phyloP scores from a whole-genome alignment of 2,329 filamentous ascomycete genomes.

The Aureobasidium sp. region DNA sequence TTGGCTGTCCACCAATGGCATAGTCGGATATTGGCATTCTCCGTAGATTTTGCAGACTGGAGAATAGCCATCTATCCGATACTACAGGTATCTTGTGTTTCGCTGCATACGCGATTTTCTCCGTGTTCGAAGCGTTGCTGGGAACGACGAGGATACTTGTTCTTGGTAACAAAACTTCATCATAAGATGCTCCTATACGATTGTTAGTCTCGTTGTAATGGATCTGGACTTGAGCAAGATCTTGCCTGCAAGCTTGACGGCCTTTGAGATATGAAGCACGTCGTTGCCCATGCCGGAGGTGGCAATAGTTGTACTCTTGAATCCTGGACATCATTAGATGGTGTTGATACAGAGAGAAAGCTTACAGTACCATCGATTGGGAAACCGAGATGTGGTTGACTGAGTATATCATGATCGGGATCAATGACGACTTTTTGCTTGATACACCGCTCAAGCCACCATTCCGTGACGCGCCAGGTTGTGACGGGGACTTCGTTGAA shows the following conservation, averaged over 20 bases:
- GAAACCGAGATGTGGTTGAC: constrained; percentile 56
- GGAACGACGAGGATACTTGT: constrained; percentile 70
- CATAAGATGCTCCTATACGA: constrained; percentile 62
- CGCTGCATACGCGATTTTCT: constrained; percentile 73
- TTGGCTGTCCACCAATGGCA: not conserved
- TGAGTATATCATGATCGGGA: constrained; percentile 64
- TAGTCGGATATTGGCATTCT: not conserved
- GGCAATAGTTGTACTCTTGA: constrained; percentile 64
- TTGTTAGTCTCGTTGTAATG: not conserved
- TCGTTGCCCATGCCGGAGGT: constrained; percentile 84
- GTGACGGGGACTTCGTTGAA: constrained; percentile 24
- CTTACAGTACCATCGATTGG: constrained; percentile 11
- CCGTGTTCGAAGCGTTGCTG: constrained; percentile 45
- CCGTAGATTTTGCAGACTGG: not conserved
- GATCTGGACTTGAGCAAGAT: not conserved
- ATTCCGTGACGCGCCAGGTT: constrained; percentile 64
- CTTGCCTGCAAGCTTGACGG: constrained; percentile 63
- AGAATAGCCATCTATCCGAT: constrained; percentile 69
- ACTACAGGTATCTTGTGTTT: constrained; percentile 77
- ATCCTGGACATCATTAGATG: constrained; percentile 39
- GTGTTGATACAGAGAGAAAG: not conserved
- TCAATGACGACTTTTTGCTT: constrained; percentile 65
- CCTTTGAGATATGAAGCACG: constrained; percentile 73
- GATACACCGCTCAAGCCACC: constrained; percentile 87
- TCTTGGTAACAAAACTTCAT: constrained; percentile 64